phyloP scores from a whole-genome alignment of 2,329 filamentous ascomycete genomes.

The Atkinsonella texensis region DNA sequence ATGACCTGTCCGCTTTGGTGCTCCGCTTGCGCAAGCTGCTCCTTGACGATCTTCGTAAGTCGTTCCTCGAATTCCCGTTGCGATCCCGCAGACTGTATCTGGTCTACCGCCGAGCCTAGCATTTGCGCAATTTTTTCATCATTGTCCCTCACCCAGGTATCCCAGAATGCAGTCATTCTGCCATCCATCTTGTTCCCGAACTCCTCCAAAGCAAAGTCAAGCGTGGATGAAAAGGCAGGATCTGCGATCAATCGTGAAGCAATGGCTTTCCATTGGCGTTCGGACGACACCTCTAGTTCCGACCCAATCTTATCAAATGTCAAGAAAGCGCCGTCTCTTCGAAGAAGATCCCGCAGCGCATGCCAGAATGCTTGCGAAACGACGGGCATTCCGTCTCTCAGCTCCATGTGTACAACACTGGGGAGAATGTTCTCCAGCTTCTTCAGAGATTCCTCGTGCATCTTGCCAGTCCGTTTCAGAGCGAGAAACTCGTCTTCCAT shows the following conservation, averaged over 20 bases:
- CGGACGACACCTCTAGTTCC: constrained; percentile 27
- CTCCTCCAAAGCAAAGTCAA: constrained; percentile 15
- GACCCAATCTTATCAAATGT: constrained; percentile 29
- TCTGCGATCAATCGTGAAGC: constrained; percentile 28
- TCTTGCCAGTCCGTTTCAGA: constrained; percentile 17
- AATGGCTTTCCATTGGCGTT: constrained; percentile 36
- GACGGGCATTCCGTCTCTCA: constrained; percentile 36
- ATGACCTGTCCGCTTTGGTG: constrained; percentile 26
- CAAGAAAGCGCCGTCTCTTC: constrained; percentile 33
- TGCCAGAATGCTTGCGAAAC: constrained; percentile 56
- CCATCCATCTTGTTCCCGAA: constrained; percentile 16
- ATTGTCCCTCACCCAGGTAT: constrained; percentile 40
- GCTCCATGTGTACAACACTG: constrained; percentile 41
- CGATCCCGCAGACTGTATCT: constrained; percentile 22
- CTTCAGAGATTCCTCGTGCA: constrained; percentile 26
- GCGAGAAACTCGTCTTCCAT: constrained; percentile 19
- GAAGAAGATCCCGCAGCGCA: constrained; percentile 45
- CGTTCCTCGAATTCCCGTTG: constrained; percentile 22
- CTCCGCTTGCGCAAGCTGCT: constrained; percentile 20
- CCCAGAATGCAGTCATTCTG: constrained; percentile 32
- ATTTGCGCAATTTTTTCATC: constrained; percentile 23
- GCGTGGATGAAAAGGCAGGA: constrained; percentile 15
- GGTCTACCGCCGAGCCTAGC: constrained; percentile 20
- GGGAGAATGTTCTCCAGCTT: constrained; percentile 42
- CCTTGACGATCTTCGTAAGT: constrained; percentile 25